phyloP scores from a whole-genome alignment of 2,329 filamentous ascomycete genomes.

The Cercospora nicotianae region DNA sequence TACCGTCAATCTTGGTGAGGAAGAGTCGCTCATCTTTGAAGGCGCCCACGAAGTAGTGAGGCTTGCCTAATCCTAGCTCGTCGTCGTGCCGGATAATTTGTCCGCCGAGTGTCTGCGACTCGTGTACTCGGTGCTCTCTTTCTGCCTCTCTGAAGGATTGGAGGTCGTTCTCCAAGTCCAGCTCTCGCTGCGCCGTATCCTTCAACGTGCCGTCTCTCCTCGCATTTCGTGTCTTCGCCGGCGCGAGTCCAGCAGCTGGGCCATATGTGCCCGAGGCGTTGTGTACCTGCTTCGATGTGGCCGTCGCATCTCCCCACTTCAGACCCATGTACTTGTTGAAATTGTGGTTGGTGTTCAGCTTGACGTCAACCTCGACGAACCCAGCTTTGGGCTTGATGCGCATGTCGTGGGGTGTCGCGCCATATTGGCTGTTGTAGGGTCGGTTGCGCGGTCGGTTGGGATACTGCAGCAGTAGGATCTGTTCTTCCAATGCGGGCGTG shows the following conservation, averaged over 20 bases:
- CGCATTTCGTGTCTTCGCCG: slow-evolving; percentile 28
- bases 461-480: slow-evolving; percentile 79
- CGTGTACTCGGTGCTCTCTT: slow-evolving; percentile 69
- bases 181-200: slow-evolving; percentile 48
- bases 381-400: slow-evolving; percentile 80
- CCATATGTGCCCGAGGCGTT: slow-evolving; percentile 48
- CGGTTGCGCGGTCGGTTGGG: slow-evolving; percentile 70
- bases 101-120: slow-evolving; percentile 81
- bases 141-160: slow-evolving; percentile 67
- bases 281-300: slow-evolving; percentile 40
- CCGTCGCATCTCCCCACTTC: slow-evolving; percentile 74
- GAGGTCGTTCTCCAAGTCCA: slow-evolving; percentile 41
- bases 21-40: slow-evolving; percentile 84
- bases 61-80: slow-evolving; percentile 67
- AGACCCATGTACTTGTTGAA: slow-evolving; percentile 85
- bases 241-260: slow-evolving; percentile 48
- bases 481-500: slow-evolving; percentile 63
- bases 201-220: slow-evolving; percentile 38
- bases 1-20: slow-evolving; percentile 76
- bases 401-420: slow-evolving; percentile 66
- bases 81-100: slow-evolving; percentile 66
- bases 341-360: slow-evolving; percentile 67
- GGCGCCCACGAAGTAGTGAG: slow-evolving; percentile 84
- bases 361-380: slow-evolving; percentile 90
- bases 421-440: slow-evolving; percentile 58